Base-by-base conservation (phyloP, 441 rosid species). In the Pelargonium cotyledonis region DNA sequence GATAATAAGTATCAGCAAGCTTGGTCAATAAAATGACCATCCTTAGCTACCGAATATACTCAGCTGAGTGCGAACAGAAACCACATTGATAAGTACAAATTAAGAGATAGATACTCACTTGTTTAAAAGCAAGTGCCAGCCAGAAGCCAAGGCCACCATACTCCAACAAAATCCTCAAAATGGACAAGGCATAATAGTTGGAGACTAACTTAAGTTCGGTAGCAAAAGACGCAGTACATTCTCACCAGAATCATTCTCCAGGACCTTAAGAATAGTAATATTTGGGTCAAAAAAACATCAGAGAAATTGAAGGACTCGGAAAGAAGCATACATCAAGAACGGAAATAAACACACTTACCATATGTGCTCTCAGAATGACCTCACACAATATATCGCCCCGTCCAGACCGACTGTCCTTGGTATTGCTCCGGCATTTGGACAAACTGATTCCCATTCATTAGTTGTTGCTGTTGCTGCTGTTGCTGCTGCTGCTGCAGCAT, bases 301-400 rank as follows among this genome's bases (percentile, higher is more conserved):
- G 16, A 31, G 5, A n/a, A 15, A 29, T 29, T 29, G 2, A 29
- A 3, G 2, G 31, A 29, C 4, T 29, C 31, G 4, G 0, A 0
- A 5, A 15, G 11, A 6, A 57, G 19, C 61, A 55, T 55, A 10
- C 46, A 26, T 7, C 38, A 3, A 38, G 65, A 12, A 23, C 11
- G 16, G 11, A 19, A 44, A 71, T 35, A 71, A 18, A 44, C 16
- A 63, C 12, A 44, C 23, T 80, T 85, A 84, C 89, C 92, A 81
- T 78, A 74, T 73, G 80, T 73, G 74, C 78, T 78, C 72, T 68
- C 77, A 79, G 71, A 78, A 75, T 75, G 73, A 78, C 70, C 76
- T 94, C 99, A 94, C 97, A 90, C 97, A 74, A 88, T 81, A 76
- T 80, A 85, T 69, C 86, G 96, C 75, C 88, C 80, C 11, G 85